Conservation (phyloP, 2,329 filamentous ascomycete species). For the Claviceps arundinis region DNA sequence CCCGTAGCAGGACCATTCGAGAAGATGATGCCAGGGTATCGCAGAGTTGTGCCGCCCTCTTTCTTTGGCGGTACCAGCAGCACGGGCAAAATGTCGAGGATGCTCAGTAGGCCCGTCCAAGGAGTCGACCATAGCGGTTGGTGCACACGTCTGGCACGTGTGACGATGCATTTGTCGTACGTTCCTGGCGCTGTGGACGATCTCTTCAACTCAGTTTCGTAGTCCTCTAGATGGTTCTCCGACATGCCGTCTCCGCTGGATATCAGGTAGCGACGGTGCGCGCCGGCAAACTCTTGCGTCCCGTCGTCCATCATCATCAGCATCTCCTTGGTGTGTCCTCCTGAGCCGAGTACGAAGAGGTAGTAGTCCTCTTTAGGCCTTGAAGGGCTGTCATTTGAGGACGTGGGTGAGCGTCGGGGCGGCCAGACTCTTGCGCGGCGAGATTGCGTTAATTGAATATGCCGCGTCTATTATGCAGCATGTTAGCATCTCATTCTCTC, state of each 20-base stretch:
- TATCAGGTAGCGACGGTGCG: constrained; percentile 71
- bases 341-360: constrained; percentile 76
- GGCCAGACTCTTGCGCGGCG: constrained; percentile 12
- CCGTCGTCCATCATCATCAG: constrained; percentile 61
- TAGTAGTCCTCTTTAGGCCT: constrained; percentile 34
- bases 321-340: constrained; percentile 94
- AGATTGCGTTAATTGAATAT: constrained; percentile 14
- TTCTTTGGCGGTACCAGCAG: constrained; percentile 28
- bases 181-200: constrained; percentile 25
- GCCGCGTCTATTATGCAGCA: constrained; percentile 13
- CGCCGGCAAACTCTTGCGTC: constrained; percentile 32
- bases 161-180: constrained; percentile 55
- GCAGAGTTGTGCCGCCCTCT: constrained; percentile 12
- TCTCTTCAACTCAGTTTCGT: constrained; percentile 21
- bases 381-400: background rate
- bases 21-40: constrained; percentile 61
- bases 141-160: constrained; percentile 68
- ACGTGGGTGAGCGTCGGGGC: background rate
- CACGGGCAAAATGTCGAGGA: constrained; percentile 47
- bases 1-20: constrained; percentile 84
- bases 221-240: constrained; percentile 49
- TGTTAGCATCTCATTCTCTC: background rate
- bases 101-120: constrained; percentile 50
- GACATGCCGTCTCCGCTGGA: constrained; percentile 62
- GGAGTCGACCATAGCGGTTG: constrained; percentile 67